Conservation (phyloP, 345 rosid genomes). For the Excoecaria agallocha region DNA sequence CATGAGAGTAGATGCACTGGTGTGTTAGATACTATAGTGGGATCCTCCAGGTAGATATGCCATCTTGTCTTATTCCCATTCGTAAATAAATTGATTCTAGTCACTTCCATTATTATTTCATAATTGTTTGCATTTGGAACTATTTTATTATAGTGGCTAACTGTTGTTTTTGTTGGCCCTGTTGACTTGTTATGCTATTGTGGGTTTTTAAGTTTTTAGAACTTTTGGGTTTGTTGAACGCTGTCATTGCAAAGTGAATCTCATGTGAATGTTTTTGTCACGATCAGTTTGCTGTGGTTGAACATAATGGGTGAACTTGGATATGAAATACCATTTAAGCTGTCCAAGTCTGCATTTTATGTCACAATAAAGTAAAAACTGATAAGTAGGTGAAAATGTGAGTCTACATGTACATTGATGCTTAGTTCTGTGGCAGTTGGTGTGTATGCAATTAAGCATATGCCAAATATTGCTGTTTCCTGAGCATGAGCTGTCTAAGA, state of each 20-base stretch:
- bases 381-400: neutral
- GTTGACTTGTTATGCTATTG: neutral
- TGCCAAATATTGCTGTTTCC: neutral
- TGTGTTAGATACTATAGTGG: constrained; percentile 48
- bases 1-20: constrained; percentile 77
- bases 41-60: constrained; percentile 73
- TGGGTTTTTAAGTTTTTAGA: neutral
- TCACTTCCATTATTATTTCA: neutral
- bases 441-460: neutral
- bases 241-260: neutral
- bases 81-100: neutral
- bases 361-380: neutral
- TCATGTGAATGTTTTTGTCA: neutral
- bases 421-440: neutral
- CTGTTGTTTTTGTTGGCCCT: neutral
- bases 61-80: neutral
- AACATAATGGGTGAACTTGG: neutral
- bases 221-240: neutral
- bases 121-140: neutral
- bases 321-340: neutral
- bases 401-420: neutral
- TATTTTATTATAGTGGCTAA: neutral
- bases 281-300: neutral
- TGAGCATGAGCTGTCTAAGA: neutral
- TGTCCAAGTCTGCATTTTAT: neutral